A percentile compares a stretch with the other conserved stretches of the same genome.
Conservation (phyloP, 106 monocot genomes). For the Dendrobium chrysotoxum region DNA sequence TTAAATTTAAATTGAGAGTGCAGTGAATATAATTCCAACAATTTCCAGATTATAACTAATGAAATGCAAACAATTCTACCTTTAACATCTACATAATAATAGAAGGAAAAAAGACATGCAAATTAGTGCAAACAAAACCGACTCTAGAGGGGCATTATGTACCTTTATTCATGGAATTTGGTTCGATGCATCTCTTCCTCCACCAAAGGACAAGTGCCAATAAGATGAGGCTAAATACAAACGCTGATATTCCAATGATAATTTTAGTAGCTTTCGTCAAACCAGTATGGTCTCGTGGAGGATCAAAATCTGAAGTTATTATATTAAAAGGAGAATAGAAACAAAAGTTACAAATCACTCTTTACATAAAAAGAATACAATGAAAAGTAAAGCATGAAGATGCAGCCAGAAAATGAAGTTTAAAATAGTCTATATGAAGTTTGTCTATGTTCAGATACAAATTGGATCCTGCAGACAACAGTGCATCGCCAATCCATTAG, state of each 20-base stretch:
- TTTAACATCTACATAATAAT: neutral
- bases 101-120: neutral
- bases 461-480: neutral
- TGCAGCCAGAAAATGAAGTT: neutral
- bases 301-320: slow-evolving; percentile 2
- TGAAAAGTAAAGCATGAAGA: neutral
- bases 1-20: no score
- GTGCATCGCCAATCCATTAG: neutral
- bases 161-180: slow-evolving; percentile 5
- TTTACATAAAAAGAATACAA: neutral
- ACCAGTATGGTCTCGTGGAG: slow-evolving; percentile 1
- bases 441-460: neutral
- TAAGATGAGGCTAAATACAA: neutral
- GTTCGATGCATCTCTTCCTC: neutral
- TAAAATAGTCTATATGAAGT: neutral
- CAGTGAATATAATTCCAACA: no score
- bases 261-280: slow-evolving; percentile 7
- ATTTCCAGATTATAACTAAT: no score
- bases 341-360: neutral
- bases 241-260: slow-evolving; percentile 1
- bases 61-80: neutral
- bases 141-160: neutral
- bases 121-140: neutral
- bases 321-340: neutral
- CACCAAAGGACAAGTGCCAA: slow-evolving; percentile 7